A percentile compares a stretch with the other conserved stretches of the same genome.
These are phyloP conservation scores for Heliosperma pusillum DNA, from an alignment of 148 eudicot species.

Conservation along the genomic window DNA sequence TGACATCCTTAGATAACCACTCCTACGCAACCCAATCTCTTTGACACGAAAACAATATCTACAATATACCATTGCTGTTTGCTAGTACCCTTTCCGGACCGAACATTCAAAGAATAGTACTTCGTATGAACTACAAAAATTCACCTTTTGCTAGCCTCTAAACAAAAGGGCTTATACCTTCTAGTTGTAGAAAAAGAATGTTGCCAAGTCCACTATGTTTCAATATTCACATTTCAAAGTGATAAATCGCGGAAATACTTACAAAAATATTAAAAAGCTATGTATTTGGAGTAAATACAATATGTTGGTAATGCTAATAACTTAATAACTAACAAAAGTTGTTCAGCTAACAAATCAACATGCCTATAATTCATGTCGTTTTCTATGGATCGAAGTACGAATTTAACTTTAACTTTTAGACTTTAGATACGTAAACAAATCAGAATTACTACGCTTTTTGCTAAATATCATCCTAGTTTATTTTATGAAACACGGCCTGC, in stretches of 20 bases:
- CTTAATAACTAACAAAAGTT: not conserved
- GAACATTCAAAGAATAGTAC: not conserved
- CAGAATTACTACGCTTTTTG: not conserved
- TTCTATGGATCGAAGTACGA: slow-evolving; percentile 1
- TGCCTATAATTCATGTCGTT: not conserved
- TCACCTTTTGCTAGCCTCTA: not conserved
- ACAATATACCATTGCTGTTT: not conserved
- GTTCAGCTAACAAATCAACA: not conserved
- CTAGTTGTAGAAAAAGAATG: not conserved
- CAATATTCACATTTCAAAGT: not conserved
- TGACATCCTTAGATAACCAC: not conserved
- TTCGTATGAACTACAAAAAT: not conserved
- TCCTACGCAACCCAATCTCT: not conserved
- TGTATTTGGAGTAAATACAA: not conserved
- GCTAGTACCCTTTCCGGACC: not conserved
- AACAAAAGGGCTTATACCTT: not conserved
- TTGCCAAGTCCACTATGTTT: not conserved
- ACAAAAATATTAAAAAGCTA: not conserved
- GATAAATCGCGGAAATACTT: slow-evolving; percentile 1
- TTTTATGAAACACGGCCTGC: not conserved
- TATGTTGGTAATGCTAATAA: not conserved
- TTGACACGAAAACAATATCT: not conserved
- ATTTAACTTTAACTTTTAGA: not conserved
- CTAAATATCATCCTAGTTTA: not conserved
- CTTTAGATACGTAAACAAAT: not conserved